Evolutionary conservation across 192 early-diverging fungal species (phyloP).

Genomic region (Backusella westeae): DNA sequence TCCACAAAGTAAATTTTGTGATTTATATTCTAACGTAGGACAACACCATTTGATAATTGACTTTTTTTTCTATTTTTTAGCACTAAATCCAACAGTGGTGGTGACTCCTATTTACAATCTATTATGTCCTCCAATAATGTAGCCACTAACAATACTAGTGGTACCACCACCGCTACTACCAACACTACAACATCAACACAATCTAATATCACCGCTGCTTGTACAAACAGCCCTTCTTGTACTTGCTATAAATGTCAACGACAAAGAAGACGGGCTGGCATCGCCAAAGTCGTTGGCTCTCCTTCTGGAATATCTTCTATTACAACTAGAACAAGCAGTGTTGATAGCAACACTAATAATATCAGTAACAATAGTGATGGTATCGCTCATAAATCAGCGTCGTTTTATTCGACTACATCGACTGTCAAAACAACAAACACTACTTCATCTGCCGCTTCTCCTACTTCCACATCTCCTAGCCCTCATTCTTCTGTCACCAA

Average conservation of each 20-base stretch:
- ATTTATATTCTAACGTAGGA: background rate
- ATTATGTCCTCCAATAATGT: background rate
- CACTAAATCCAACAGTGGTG: background rate
- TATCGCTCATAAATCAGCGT: background rate
- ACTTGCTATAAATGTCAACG: slow-evolving; percentile 36
- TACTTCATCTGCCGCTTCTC: background rate
- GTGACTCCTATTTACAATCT: slow-evolving; percentile 17
- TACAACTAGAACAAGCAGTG: background rate
- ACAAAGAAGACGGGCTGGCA: slow-evolving; percentile 30
- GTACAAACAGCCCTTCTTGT: slow-evolving; percentile 16
- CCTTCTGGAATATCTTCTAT: background rate
- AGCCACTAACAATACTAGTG: slow-evolving; percentile 7
- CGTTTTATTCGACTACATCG: background rate
- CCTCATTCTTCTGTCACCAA: background rate
- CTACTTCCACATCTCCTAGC: background rate
- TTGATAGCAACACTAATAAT: background rate
- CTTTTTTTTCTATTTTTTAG: background rate
- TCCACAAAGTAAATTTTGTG: background rate
- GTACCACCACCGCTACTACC: background rate
- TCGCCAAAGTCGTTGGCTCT: background rate
- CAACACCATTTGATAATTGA: slow-evolving; percentile 4
- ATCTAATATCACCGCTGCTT: slow-evolving; percentile 8
- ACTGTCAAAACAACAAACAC: background rate
- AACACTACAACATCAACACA: slow-evolving; percentile 11
- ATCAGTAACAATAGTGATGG: background rate